Evolutionary conservation across 176 grass and related monocot species (phyloP), one percentile per base, ranked within the genome.

Genomic region (Cenchrus purpureus): DNA sequence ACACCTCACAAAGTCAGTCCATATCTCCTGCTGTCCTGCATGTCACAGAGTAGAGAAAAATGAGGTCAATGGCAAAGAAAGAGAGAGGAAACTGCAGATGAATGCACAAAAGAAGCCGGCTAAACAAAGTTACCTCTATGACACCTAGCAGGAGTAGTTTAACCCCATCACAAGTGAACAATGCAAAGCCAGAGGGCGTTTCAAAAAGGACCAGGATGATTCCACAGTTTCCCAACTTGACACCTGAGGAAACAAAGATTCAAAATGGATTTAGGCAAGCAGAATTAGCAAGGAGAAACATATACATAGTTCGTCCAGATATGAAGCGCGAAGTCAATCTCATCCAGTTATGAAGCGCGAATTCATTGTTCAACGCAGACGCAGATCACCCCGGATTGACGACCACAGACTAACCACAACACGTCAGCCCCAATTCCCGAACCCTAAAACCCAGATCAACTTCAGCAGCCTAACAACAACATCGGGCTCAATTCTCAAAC

Each of bases 161-260:
- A 3, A 68, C 6, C 31, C 31, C 78, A 22, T 55, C 49, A 43
- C 55, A 68, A 22, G 12, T 8, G 12, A 68, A 15, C 6, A 80
- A 7, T 0, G 78, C 78, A 22, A 68, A 80, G 34, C 78, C 64
- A 43, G 64, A 68, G 16, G 78, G 78, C 3, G 49, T 80, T 9
- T 80, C 64, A 43, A 55, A 25, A 13, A 80, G 78, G 8, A 69
- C 65, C 79, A 57, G 9, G 12, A 81, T 69, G 8, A 57, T 25
- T 4, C 49, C 63, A 37, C 0, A 0, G 20, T 68, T 12, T 11
- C 78, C 64, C 31, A 81, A 37, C 78, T 37, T 6, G 0, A n/a
- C 3, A 14, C 6, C 79, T 65, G 77, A 0, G 1, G 11, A 16
- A 28, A 44, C 51, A 69, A 19, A 57, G 6, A 20, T 19, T 20